Evolutionary conservation across 2,329 filamentous ascomycete species (phyloP).

Genomic region (Aschersonia sp.): DNA sequence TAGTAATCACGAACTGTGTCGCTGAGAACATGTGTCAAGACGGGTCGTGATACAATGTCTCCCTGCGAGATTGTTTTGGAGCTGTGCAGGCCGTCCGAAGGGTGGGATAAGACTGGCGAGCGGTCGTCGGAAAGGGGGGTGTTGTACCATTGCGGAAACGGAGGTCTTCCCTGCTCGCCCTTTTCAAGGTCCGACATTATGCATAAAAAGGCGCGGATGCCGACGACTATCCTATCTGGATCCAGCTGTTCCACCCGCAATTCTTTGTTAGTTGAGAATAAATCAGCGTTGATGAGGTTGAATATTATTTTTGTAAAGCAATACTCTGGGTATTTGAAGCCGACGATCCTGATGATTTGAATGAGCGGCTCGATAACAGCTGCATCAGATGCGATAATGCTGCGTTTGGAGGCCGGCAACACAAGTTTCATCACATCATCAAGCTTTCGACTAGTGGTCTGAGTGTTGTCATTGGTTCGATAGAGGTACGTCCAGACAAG

Average conservation of each 20-base stretch:
- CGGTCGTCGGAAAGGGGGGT: conserved; percentile 25
- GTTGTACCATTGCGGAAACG: conserved; percentile 62
- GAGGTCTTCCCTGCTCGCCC: conserved; percentile 59
- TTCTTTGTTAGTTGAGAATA: conserved; percentile 64
- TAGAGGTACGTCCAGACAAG: conserved; percentile 93
- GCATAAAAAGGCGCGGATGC: conserved; percentile 82
- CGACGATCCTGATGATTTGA: conserved; percentile 86
- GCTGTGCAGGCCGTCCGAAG: conserved; percentile 12
- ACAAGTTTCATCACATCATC: conserved; percentile 82
- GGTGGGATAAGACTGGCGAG: conserved; percentile 33
- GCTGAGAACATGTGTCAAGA: conserved; percentile 47
- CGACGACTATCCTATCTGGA: conserved; percentile 93
- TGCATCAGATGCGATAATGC: conserved; percentile 68
- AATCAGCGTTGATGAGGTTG: conserved; percentile 80
- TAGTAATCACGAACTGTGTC: conserved; percentile 78
- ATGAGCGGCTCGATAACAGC: conserved; percentile 81
- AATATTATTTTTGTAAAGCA: conserved; percentile 92
- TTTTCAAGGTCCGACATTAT: conserved; percentile 90
- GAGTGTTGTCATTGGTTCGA: conserved; percentile 57
- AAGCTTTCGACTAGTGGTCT: conserved; percentile 58
- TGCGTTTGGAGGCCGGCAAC: conserved; percentile 65
- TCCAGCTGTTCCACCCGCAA: conserved; percentile 84
- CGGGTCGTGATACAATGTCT: conserved; percentile 52
- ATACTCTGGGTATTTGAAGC: conserved; percentile 83
- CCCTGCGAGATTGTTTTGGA: conserved; percentile 25